A percentile compares a stretch with the other conserved stretches of the same genome.
Conservation (phyloP, 768 basidiomycete species). For the Leccinellum albellum region DNA sequence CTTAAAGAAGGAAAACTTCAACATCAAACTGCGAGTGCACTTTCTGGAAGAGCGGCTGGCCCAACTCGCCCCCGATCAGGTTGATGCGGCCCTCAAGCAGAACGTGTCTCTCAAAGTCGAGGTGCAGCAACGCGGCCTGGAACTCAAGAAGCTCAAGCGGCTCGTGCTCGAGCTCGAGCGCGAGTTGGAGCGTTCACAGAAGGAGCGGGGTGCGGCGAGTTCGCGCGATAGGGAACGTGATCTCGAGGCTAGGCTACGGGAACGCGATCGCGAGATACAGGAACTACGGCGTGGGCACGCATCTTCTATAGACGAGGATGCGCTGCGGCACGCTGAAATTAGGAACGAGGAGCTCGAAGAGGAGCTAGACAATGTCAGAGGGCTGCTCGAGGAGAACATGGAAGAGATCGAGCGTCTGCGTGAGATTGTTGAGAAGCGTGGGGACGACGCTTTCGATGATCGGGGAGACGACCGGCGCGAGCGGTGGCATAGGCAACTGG, state of each 20-base stretch:
- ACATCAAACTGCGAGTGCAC: slow-evolving; percentile 92
- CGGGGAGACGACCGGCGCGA: slow-evolving; percentile 39
- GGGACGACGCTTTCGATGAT: slow-evolving; percentile 40
- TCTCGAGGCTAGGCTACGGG: slow-evolving; percentile 71
- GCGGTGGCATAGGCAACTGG: slow-evolving; percentile 46
- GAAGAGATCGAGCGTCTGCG: slow-evolving; percentile 76
- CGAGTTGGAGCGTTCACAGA: slow-evolving; percentile 70
- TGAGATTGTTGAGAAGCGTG: slow-evolving; percentile 60
- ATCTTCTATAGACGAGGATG: slow-evolving; percentile 44
- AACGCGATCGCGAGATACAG: slow-evolving; percentile 63
- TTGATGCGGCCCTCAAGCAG: slow-evolving; percentile 87
- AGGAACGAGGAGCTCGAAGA: slow-evolving; percentile 70
- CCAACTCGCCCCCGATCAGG: slow-evolving; percentile 86
- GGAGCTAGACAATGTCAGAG: slow-evolving; percentile 66
- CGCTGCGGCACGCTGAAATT: slow-evolving; percentile 52
- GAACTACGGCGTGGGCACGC: slow-evolving; percentile 56
- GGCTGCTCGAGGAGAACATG: slow-evolving; percentile 73
- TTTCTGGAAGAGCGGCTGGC: slow-evolving; percentile 92
- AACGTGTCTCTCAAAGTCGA: slow-evolving; percentile 93
- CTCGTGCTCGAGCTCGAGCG: slow-evolving; percentile 79
- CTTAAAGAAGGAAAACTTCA: slow-evolving; percentile 96
- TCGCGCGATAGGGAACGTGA: slow-evolving; percentile 60
- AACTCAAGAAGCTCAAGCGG: slow-evolving; percentile 90
- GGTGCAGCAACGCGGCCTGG: slow-evolving; percentile 83
- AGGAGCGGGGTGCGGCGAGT: slow-evolving; percentile 38